Evolutionary conservation across 768 basidiomycete genomes (phyloP).

Genomic region (Rhizopogon vinicolor): DNA sequence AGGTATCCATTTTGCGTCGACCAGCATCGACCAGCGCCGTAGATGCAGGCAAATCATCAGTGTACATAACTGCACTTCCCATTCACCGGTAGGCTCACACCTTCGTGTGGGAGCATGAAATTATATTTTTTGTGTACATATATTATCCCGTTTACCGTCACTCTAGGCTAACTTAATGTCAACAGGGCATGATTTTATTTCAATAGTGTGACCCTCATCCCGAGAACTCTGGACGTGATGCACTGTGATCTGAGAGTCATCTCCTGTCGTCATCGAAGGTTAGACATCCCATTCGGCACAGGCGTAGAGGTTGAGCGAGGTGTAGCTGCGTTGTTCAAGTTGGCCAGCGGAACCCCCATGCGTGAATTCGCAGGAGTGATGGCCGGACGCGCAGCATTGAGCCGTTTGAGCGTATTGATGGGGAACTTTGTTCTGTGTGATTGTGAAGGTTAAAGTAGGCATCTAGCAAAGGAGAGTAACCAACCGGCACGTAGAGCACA

Average conservation of each 20-base stretch:
- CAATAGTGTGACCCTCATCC: no score
- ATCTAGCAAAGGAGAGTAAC: conserved; percentile 23
- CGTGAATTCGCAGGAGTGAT: conserved; percentile 23
- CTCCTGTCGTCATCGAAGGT: conserved; percentile 6
- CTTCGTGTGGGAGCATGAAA: background rate
- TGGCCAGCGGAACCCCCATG: conserved; percentile 29
- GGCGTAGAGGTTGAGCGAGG: conserved; percentile 13
- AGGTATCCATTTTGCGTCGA: conserved; percentile 33
- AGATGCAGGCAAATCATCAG: conserved; percentile 27
- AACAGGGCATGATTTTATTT: no score
- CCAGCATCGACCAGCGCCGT: conserved; percentile 8
- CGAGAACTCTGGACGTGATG: no score
- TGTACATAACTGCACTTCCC: conserved; percentile 57
- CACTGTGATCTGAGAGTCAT: background rate
- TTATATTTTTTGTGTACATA: background rate
- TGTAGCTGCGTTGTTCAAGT: conserved; percentile 27
- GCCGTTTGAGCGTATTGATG: conserved; percentile 82
- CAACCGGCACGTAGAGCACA: conserved; percentile 91
- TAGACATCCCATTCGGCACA: conserved; percentile 15
- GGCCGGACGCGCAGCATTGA: conserved; percentile 56
- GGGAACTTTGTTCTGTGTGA: conserved; percentile 84
- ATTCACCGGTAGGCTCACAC: conserved; percentile 14
- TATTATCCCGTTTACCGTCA: background rate
- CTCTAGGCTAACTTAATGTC: no score
- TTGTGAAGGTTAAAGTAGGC: background rate